Base-by-base conservation (phyloP, 352 stramenopile genomes). In the Phytophthora chlamydospora region DNA sequence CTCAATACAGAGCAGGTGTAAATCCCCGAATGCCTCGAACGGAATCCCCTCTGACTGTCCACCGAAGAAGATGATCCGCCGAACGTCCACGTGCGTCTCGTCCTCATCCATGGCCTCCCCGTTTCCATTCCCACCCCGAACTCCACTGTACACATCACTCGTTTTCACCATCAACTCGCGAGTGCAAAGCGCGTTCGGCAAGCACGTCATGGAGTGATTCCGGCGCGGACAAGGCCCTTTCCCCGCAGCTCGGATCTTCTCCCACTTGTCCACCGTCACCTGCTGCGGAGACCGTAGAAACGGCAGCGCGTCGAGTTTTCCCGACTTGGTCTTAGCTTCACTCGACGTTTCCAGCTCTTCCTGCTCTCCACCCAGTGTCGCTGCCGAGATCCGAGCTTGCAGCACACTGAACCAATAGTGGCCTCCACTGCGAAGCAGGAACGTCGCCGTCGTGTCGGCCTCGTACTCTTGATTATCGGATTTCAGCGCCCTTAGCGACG, bases 371-470 rank as follows among this genome's bases (percentile, higher is more conserved):
- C 51, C 56, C 8, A 89, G 38, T 17, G 59, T 48, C 1, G 55
- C 56, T 0, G 76, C 49, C 2, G 60, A 50, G 1, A 83, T 41
- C 8, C 43, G 66, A 1, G 77, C 71, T 42, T 90, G 73, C 43
- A 75, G 66, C 0, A 92, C 77, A 39, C 66, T 89, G 58, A 92
- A 92, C 79, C 77, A 89, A 31, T 92, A 92, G 45, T 92, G 83
- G 0, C 83, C 83, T 12, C 83, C 83, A 54, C 83, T 90, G 46
- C 76, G 66, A 0, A 91, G 21, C 13, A 91, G 40, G 44, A 80
- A 88, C 8, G 57, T 60, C 19, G 48, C 52, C 13, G 67, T 70
- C 1, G 57, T 38, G 31, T 91, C 82, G 0, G 58, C 40, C 33
- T 62, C 65, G 64, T 91, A 91, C 66, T 91, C 83, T 29, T 90